phyloP scores from a whole-genome alignment of 2,329 filamentous ascomycete species.

The Elsinoe ampelina region DNA sequence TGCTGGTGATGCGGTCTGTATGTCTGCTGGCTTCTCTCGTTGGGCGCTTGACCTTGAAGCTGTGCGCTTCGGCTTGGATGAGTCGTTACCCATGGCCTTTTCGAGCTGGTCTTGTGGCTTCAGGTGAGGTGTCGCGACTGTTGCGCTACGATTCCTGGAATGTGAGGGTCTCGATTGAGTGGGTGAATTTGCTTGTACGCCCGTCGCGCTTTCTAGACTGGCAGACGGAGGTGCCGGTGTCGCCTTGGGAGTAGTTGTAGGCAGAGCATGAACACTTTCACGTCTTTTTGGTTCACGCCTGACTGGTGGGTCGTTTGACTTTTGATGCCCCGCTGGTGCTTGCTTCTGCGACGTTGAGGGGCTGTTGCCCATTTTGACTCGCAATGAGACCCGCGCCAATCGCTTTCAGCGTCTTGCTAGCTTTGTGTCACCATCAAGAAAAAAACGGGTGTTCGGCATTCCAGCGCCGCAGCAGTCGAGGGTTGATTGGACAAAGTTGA shows the following conservation, averaged over 20 bases:
- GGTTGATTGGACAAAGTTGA: not conserved
- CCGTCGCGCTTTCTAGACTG: slow-evolving; percentile 27
- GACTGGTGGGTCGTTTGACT: slow-evolving; percentile 17
- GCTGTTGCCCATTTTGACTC: slow-evolving; percentile 38
- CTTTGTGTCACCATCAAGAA: slow-evolving; percentile 1
- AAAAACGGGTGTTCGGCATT: not conserved
- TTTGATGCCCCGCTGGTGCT: slow-evolving; percentile 14
- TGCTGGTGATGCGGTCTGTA: slow-evolving; percentile 22
- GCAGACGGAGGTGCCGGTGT: slow-evolving; percentile 31
- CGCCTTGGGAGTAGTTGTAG: slow-evolving; percentile 24
- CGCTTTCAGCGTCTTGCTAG: not conserved
- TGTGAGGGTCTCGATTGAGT: slow-evolving; percentile 16
- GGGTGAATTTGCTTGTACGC: slow-evolving; percentile 14
- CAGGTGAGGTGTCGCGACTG: slow-evolving; percentile 17
- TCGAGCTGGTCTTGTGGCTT: slow-evolving; percentile 25
- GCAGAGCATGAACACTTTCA: slow-evolving; percentile 33
- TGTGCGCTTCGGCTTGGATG: slow-evolving; percentile 12
- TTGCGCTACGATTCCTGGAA: slow-evolving; percentile 24
- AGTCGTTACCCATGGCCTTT: slow-evolving; percentile 13
- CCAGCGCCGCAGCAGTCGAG: not conserved
- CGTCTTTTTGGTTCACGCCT: slow-evolving; percentile 28
- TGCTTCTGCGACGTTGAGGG: slow-evolving; percentile 27
- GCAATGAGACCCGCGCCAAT: not conserved
- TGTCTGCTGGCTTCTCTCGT: slow-evolving; percentile 11
- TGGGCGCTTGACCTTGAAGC: slow-evolving; percentile 1